Evolutionary conservation across 768 basidiomycete genomes (phyloP), one percentile per base, ranked within the genome.

Genomic region (Pleurotus citrinopileatus): DNA sequence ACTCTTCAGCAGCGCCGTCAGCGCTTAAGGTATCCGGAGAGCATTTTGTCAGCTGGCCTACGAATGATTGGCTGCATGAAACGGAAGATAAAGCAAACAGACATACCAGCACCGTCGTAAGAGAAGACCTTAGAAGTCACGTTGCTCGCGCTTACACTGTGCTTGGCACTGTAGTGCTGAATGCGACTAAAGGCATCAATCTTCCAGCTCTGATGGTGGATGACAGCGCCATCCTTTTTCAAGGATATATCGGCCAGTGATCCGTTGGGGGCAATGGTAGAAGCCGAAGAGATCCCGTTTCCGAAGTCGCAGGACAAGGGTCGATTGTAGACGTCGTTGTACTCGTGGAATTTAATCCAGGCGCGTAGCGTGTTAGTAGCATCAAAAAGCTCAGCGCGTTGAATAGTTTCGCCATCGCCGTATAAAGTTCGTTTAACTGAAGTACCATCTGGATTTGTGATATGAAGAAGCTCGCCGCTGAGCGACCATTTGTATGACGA

Each of bases 171-270:
- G 19, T 57, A 57, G 15, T 40, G 36, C 3, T 48, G 42, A 46
- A 57, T 57, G 9, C 53, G 42, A 19, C 47, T 46, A 27, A 54
- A 57, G 3, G 42, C 44, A 50, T 57, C 56, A n/a, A 57, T 25
- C 20, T 50, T 47, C 56, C 56, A 57, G 17, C 46, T 47, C 36
- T 57, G 56, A 6, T 17, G 53, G 2, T 57, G 56, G 6, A 57
- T 47, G 3, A 9, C 38, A 17, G 53, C 17, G 13, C 45, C 53
- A 17, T 25, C 28, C 3, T 54, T 48, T 6, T 53, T 29, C 2
- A 57, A 34, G 0, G 53, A 47, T 19, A 54, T 54, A 12, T 47
- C 53, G 5, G 53, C 17, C 15, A 57, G 27, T 3, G 44, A 32
- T 15, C 56, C 56, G 38, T 57, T 57, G 26, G 9, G 29, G 38